phyloP scores from a whole-genome alignment of 2,329 filamentous ascomycete species.

The Fusarium dlaminii region DNA sequence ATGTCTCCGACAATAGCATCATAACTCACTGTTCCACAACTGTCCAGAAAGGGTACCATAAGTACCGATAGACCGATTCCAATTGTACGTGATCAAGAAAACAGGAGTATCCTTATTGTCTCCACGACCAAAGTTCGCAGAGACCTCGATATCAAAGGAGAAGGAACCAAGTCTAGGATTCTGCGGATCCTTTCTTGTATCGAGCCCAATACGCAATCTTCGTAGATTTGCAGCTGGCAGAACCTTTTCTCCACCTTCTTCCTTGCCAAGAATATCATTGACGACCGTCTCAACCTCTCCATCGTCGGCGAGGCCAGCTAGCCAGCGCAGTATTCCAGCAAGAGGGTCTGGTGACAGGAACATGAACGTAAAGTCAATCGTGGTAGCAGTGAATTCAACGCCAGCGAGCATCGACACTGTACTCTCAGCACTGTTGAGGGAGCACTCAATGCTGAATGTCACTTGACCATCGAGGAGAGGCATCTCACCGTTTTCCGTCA shows the following conservation, averaged over 20 bases:
- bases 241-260: neutral
- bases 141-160: neutral
- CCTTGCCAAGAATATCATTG: neutral
- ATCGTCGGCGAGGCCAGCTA: neutral
- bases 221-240: neutral
- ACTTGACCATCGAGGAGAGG: neutral
- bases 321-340: neutral
- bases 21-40: neutral
- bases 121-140: neutral
- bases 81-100: neutral
- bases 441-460: neutral
- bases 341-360: neutral
- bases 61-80: neutral
- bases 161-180: neutral
- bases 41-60: neutral
- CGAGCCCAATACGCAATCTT: neutral
- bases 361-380: neutral
- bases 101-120: neutral
- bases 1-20: fast-evolving
- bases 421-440: neutral
- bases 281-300: neutral
- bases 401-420: neutral
- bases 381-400: neutral
- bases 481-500: neutral
- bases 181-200: neutral